Evolutionary conservation across 148 eudicot genomes (phyloP).

Genomic region (Silene conica): DNA sequence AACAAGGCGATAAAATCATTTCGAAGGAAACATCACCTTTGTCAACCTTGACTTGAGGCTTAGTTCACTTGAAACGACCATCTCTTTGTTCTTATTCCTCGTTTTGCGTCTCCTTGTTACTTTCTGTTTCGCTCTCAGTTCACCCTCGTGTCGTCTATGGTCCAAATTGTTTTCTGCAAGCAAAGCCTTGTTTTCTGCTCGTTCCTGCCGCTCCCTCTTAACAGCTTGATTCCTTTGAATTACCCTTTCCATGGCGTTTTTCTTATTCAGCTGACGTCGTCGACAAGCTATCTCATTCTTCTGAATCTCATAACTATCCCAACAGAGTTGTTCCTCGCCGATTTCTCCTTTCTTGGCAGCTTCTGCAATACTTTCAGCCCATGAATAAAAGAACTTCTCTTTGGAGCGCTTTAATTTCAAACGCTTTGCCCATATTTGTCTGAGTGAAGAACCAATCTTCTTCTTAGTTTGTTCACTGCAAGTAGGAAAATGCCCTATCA

Average conservation of each 20-base stretch:
- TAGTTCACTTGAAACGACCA: too few relatives aligned
- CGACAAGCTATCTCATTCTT: slow-evolving; percentile 49
- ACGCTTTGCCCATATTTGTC: slow-evolving; percentile 60
- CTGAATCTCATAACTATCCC: slow-evolving; percentile 71
- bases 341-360: slow-evolving; percentile 78
- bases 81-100: slow-evolving; percentile 28
- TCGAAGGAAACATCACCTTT: slow-evolving; percentile 40
- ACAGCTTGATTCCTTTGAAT: slow-evolving; percentile 35
- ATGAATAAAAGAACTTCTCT: slow-evolving; percentile 53
- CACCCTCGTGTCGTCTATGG: slow-evolving; percentile 1
- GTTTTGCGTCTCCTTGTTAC: slow-evolving; percentile 18
- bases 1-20: neutral
- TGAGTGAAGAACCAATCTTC: slow-evolving; percentile 64
- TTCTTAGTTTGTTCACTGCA: slow-evolving; percentile 68
- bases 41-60: slow-evolving; percentile 47
- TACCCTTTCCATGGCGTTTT: slow-evolving; percentile 46
- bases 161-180: slow-evolving; percentile 27
- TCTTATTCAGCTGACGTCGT: slow-evolving; percentile 37
- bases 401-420: slow-evolving; percentile 55
- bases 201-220: slow-evolving; percentile 34
- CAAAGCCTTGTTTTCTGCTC: slow-evolving; percentile 15
- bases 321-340: slow-evolving; percentile 54
- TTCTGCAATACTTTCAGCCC: slow-evolving; percentile 67
- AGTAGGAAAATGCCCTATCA: slow-evolving; percentile 8
- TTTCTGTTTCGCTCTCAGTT: slow-evolving; percentile 20